Conservation (phyloP, 306 rosid genomes). For the Corylus avellana region DNA sequence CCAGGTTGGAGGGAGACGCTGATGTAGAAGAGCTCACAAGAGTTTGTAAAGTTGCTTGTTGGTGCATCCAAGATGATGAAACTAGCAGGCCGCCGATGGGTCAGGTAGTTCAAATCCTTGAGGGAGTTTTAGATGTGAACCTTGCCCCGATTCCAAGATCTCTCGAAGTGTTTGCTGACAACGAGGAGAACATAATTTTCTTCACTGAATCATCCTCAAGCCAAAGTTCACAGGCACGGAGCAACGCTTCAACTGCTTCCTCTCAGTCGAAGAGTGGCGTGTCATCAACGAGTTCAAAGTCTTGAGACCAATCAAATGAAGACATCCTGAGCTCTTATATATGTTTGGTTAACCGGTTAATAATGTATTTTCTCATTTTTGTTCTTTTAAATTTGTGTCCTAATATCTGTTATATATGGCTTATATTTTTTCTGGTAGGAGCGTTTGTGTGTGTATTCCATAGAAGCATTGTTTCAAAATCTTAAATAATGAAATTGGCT, state of each 20-base stretch:
- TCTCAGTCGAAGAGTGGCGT: neutral
- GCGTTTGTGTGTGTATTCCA: neutral
- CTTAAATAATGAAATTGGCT: neutral
- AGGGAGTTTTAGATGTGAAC: neutral
- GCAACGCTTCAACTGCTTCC: neutral
- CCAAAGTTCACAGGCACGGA: neutral
- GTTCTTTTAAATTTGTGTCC: no score
- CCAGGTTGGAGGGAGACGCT: neutral
- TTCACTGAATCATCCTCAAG: neutral
- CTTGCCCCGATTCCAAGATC: neutral
- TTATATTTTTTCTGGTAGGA: no score
- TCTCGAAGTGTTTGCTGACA: neutral
- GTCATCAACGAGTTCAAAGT: neutral
- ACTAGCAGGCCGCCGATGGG: neutral
- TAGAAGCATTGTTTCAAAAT: neutral
- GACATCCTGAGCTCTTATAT: neutral
- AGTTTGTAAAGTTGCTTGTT: neutral
- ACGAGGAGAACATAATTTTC: neutral
- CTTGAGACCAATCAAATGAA: neutral
- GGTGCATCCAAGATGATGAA: conserved; percentile 8
- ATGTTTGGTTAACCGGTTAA: neutral
- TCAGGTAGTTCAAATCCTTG: neutral
- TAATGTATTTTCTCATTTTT: neutral
- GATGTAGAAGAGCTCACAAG: neutral
- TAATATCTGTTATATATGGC: no score